These are phyloP conservation scores for Pythium phragmitis DNA, from an alignment of 352 stramenopile species.

Conservation along the genomic window DNA sequence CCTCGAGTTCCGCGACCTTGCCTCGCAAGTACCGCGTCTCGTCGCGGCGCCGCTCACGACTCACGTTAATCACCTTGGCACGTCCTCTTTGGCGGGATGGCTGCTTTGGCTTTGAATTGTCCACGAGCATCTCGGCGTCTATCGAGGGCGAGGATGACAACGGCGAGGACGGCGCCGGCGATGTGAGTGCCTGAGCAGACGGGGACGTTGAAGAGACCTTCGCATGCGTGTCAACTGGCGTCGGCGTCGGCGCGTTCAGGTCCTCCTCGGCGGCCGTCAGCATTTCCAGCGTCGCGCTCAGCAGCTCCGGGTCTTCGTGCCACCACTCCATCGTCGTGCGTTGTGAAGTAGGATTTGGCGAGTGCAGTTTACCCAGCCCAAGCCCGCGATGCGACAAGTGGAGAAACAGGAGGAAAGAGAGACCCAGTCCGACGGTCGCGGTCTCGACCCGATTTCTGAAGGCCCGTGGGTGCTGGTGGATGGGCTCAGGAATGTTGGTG, in stretches of 20 bases:
- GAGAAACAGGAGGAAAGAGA: too few relatives aligned
- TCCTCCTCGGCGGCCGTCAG: not conserved
- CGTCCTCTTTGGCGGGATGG: too few relatives aligned
- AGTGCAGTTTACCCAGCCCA: too few relatives aligned
- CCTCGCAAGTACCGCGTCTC: conserved; percentile 22
- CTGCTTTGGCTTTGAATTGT: too few relatives aligned
- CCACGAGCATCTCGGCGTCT: not conserved
- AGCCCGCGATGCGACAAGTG: too few relatives aligned
- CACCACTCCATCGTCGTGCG: conserved; percentile 14
- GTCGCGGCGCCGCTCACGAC: conserved; percentile 22
- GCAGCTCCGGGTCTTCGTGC: conserved; percentile 24
- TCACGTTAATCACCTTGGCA: conserved; percentile 12
- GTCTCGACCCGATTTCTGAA: too few relatives aligned
- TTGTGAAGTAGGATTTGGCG: not conserved
- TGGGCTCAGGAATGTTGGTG: not conserved
- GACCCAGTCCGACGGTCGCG: too few relatives aligned
- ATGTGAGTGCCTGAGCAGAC: too few relatives aligned
- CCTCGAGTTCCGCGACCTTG: conserved; percentile 24
- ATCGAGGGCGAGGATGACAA: not conserved
- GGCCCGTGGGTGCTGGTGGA: not conserved
- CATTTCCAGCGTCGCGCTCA: conserved; percentile 17
- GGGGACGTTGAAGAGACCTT: not conserved
- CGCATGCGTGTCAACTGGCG: not conserved
- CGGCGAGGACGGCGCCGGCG: too few relatives aligned
- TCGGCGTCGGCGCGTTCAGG: not conserved